These are phyloP conservation scores for Polytolypa hystricis DNA, from an alignment of 2,329 filamentous ascomycete genomes.

Conservation along the genomic window DNA sequence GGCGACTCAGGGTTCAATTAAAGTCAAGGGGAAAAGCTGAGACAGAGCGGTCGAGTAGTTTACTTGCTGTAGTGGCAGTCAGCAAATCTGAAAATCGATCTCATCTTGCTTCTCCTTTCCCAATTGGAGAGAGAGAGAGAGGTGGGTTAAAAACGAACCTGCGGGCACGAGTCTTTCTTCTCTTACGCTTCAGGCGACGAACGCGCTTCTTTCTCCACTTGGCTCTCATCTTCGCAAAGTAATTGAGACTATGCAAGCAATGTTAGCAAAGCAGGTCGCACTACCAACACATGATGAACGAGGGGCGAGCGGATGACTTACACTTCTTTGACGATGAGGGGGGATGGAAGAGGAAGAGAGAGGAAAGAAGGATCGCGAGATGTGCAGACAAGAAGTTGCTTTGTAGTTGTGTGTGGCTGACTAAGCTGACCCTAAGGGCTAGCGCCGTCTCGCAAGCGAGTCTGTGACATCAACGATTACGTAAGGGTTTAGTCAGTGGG, in stretches of 20 bases:
- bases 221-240: constrained; percentile 60
- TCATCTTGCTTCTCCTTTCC: too few relatives aligned
- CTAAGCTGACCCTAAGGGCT: constrained; percentile 27
- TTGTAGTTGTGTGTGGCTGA: constrained; percentile 32
- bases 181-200: constrained; percentile 98
- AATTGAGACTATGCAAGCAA: constrained; percentile 17
- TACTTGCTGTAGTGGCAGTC: constrained; percentile 48
- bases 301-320: constrained; percentile 19
- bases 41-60: constrained; percentile 50
- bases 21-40: constrained; percentile 30
- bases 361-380: constrained; percentile 18
- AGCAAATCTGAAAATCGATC: constrained; percentile 12
- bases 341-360: constrained; percentile 31
- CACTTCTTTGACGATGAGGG: constrained; percentile 36
- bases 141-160: constrained; percentile 53
- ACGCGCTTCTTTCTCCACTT: constrained; percentile 99
- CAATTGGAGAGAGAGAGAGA: not conserved
- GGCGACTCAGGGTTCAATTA: not conserved
- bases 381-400: constrained; percentile 22
- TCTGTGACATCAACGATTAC: constrained; percentile 1
- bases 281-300: not conserved
- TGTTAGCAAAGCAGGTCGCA: not conserved
- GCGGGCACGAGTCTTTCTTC: constrained; percentile 98
- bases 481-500: too few relatives aligned
- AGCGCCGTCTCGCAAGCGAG: constrained; percentile 16